Base-by-base conservation (phyloP, 2,329 filamentous ascomycete species). In the Fusarium agapanthi region DNA sequence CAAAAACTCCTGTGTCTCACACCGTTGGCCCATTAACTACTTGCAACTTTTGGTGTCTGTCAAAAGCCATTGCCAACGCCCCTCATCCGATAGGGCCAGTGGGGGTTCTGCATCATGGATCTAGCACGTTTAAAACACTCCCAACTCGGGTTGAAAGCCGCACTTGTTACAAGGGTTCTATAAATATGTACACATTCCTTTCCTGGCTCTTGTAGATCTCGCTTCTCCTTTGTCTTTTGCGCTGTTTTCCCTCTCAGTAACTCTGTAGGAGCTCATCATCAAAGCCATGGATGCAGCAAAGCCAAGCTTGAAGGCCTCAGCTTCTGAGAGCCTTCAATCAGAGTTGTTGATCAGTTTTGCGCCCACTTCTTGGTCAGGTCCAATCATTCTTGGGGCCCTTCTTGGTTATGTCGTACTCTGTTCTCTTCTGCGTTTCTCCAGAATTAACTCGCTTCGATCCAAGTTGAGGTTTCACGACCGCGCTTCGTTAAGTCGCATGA, bases 401-500 rank as follows among this genome's bases (percentile, higher is more conserved):
- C 57, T 78, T 32, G 70, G 76, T 32, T 84, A 84, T 65, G 68
- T 75, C 18, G 51, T 67, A 15, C 68, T 83, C 26, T 85, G 84
- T 65, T 78, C 75, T n/a, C 37, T 74, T 12, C 65, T 85, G 32
- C 80, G 83, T 38, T 85, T 83, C 71, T 80, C 76, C 37, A 73
- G 78, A 35, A 73, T 84, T 60, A 76, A 75, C 20, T 63, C 71
- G 20, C 63, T 81, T 62, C 78, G 75, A n/a, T 73, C 75, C 45
- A 74, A 74, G 35, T 78, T 80, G 68, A 72, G 76, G 26, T 84
- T 79, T 64, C 67, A 78, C 9, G 77, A 82, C 67, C 81, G 83
- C 18, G 70, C 69, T 14, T 83, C 83, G 9, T 61, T 85, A 14
- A 75, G 79, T 15, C 69, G 73, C 56, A 85, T 86, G 84, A 84